Percentiles rank a stretch among this genome's conserved stretches.
phyloP scores from a whole-genome alignment of 2,329 filamentous ascomycete species.

The Thielaviopsis euricoi region DNA sequence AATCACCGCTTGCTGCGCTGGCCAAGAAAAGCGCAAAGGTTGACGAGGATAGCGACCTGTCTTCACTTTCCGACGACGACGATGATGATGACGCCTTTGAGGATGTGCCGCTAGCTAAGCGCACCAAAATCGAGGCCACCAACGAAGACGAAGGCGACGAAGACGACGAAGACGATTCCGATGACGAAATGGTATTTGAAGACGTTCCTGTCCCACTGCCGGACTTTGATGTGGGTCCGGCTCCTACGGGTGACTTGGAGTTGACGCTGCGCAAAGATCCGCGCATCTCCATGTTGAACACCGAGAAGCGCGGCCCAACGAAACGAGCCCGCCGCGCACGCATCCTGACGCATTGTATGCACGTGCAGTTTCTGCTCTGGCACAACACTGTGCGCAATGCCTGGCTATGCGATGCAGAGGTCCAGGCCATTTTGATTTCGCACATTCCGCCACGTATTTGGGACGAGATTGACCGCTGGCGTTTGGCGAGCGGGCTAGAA shows the following conservation, averaged over 20 bases:
- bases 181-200: conserved; percentile 48
- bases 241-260: conserved; percentile 51
- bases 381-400: conserved; percentile 76
- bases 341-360: conserved; percentile 66
- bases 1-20: conserved; percentile 26
- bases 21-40: conserved; percentile 5
- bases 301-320: conserved; percentile 65
- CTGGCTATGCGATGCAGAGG: conserved; percentile 62
- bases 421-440: conserved; percentile 62
- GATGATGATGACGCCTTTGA: conserved; percentile 22
- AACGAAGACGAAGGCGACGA: conserved; percentile 29
- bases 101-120: conserved; percentile 25
- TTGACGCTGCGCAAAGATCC: conserved; percentile 49
- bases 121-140: conserved; percentile 14
- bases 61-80: conserved; percentile 39
- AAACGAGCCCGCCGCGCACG: conserved; percentile 72
- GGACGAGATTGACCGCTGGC: conserved; percentile 60
- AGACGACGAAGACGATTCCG: conserved; percentile 28
- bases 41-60: conserved; percentile 31
- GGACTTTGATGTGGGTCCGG: conserved; percentile 26
- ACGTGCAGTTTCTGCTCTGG: conserved; percentile 76
- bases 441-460: conserved; percentile 52
- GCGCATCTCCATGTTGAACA: conserved; percentile 42
- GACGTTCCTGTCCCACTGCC: conserved; percentile 29
- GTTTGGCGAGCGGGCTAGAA: conserved; percentile 46